These are phyloP conservation scores for Monilinia polystroma DNA, from an alignment of 2,329 filamentous ascomycete genomes.

Conservation along the genomic window DNA sequence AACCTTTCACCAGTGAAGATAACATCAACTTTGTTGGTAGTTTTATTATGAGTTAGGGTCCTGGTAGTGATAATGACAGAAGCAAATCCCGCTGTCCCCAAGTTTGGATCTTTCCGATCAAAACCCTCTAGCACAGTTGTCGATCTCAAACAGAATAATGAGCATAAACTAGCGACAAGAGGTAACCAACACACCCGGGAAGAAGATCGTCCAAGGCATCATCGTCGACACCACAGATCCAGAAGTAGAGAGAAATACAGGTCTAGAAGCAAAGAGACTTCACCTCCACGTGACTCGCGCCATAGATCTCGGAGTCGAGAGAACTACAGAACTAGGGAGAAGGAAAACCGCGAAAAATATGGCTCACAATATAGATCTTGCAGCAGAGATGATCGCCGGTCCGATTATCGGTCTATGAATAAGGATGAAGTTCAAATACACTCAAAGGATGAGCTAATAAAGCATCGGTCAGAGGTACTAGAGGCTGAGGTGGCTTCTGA, in stretches of 20 bases:
- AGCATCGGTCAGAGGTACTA: slow-evolving; percentile 13
- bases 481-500: slow-evolving; percentile 26
- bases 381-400: slow-evolving; percentile 21
- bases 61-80: slow-evolving; percentile 31
- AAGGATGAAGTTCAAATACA: not conserved
- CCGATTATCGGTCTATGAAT: not conserved
- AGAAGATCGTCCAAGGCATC: slow-evolving; percentile 10
- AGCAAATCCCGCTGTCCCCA: slow-evolving; percentile 53
- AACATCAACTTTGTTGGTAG: not conserved
- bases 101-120: slow-evolving; percentile 72
- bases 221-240: slow-evolving; percentile 22
- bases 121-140: slow-evolving; percentile 38
- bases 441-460: slow-evolving; percentile 5
- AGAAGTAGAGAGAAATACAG: slow-evolving; percentile 16
- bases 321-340: slow-evolving; percentile 21
- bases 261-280: slow-evolving; percentile 11
- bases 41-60: not conserved
- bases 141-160: slow-evolving; percentile 24
- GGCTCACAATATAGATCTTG: slow-evolving; percentile 3
- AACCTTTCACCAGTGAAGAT: not conserved
- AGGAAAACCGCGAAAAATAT: slow-evolving; percentile 29
- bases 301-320: slow-evolving; percentile 16
- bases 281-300: slow-evolving; percentile 4
- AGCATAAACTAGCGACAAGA: slow-evolving; percentile 24
- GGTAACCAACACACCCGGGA: slow-evolving; percentile 12